phyloP scores from a whole-genome alignment of 2,329 filamentous ascomycete genomes.

The Cytospora chrysosperma region DNA sequence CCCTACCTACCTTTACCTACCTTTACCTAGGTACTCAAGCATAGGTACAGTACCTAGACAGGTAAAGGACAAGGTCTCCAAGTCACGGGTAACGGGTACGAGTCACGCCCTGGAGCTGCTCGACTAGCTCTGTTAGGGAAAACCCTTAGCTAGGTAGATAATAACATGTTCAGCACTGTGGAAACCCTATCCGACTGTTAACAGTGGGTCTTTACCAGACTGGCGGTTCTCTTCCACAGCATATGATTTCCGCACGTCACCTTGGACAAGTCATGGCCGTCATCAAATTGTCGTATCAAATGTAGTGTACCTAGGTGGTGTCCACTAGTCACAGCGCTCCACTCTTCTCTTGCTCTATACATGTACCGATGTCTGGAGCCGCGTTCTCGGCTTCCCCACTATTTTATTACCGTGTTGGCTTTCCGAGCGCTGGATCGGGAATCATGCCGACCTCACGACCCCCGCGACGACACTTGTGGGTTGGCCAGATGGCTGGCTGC shows the following conservation, averaged over 20 bases:
- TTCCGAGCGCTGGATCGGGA: constrained; percentile 10
- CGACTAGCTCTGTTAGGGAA: too few species aligned
- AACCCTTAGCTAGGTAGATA: too few species aligned
- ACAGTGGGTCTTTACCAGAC: background rate
- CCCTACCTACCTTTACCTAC: too few species aligned
- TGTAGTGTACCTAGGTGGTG: too few species aligned
- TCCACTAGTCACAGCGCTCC: background rate
- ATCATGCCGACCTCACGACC: constrained; percentile 5
- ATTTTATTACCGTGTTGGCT: constrained; percentile 1
- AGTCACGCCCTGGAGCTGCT: too few species aligned
- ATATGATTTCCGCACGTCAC: background rate
- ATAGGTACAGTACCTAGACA: too few species aligned
- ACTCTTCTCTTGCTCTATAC: background rate
- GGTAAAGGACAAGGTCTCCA: too few species aligned
- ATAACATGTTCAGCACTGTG: too few species aligned
- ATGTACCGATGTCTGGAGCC: constrained; percentile 11
- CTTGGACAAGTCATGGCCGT: background rate
- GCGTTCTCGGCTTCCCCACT: constrained; percentile 3
- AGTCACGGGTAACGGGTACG: too few species aligned
- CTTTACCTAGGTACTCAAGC: too few species aligned
- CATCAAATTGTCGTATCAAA: too few species aligned
- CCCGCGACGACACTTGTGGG: background rate
- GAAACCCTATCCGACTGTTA: background rate
- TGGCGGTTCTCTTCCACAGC: background rate
- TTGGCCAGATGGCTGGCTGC: background rate